These are phyloP conservation scores for Bertia moriformis DNA, from an alignment of 2,329 filamentous ascomycete species.

Conservation along the genomic window DNA sequence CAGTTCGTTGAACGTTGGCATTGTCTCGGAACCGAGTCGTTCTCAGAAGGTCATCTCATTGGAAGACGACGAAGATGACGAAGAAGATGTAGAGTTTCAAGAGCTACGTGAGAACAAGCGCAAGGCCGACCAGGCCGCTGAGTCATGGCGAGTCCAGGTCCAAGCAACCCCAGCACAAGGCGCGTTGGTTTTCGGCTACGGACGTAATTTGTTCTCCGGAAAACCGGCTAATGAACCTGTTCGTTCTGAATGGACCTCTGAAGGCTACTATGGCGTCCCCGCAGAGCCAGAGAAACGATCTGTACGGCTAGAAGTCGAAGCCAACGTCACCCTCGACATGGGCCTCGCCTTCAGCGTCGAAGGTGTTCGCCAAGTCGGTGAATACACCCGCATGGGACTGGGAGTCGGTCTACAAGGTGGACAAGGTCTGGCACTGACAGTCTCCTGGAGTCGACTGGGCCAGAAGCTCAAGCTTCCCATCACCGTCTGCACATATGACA, in stretches of 20 bases:
- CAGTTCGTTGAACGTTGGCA: not conserved
- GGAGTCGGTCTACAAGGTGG: slow-evolving; percentile 17
- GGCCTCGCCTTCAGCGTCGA: slow-evolving; percentile 17
- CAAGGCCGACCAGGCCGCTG: not conserved
- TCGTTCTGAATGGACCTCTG: slow-evolving; percentile 2
- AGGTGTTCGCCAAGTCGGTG: slow-evolving; percentile 17
- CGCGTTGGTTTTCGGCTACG: not conserved
- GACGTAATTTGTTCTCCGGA: not conserved
- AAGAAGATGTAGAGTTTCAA: not conserved
- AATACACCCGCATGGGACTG: slow-evolving; percentile 20
- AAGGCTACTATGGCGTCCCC: slow-evolving; percentile 2
- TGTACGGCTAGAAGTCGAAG: slow-evolving; percentile 16
- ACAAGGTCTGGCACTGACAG: slow-evolving; percentile 17
- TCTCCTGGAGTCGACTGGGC: slow-evolving; percentile 22
- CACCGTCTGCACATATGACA: slow-evolving; percentile 15
- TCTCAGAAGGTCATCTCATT: not conserved
- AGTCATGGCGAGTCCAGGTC: not conserved
- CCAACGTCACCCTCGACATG: slow-evolving; percentile 11
- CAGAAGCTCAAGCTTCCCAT: slow-evolving; percentile 22
- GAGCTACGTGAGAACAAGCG: not conserved
- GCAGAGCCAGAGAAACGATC: slow-evolving; percentile 9
- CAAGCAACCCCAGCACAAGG: not conserved
- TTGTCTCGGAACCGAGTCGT: not conserved
- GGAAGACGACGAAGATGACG: not conserved
- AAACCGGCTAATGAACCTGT: slow-evolving; percentile 3